Evolutionary conservation across 345 rosid species (phyloP).

Genomic region (Arabis hirsuta): DNA sequence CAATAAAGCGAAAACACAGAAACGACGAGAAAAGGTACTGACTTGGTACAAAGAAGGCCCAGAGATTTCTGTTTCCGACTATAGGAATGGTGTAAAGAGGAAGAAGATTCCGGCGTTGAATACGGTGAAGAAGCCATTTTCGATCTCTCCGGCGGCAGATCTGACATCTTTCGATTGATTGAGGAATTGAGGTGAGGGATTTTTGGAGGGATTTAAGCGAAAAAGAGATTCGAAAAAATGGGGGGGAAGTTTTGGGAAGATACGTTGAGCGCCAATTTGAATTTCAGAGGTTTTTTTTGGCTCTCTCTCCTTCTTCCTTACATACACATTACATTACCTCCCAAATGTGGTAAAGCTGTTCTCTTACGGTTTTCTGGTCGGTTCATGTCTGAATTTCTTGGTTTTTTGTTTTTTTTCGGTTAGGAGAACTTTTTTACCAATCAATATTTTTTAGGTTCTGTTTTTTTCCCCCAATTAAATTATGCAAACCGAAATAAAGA

Average conservation of each 20-base stretch:
- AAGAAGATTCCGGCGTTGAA: slow-evolving; percentile 52
- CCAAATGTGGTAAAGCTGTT: slow-evolving; percentile 33
- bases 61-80: slow-evolving; percentile 91
- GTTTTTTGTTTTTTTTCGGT: slow-evolving; percentile 21
- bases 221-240: slow-evolving; percentile 15
- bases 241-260: slow-evolving; percentile 21
- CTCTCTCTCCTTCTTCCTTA: slow-evolving; percentile 13
- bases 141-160: slow-evolving; percentile 34
- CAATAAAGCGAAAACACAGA: neutral
- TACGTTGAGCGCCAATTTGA: slow-evolving; percentile 44
- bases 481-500: neutral
- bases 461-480: neutral
- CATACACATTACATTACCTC: neutral
- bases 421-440: neutral
- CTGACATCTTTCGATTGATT: slow-evolving; percentile 34
- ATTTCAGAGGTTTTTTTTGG: slow-evolving; percentile 28
- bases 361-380: slow-evolving; percentile 29
- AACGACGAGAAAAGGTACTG: neutral
- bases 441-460: neutral
- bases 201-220: slow-evolving; percentile 25
- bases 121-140: slow-evolving; percentile 35
- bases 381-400: slow-evolving; percentile 6
- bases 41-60: slow-evolving; percentile 92
- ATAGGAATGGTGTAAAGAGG: slow-evolving; percentile 60
- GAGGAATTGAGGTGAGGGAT: neutral